Conservation (phyloP, 495 filamentous ascomycete species). For the Aspergillus sparsus region DNA sequence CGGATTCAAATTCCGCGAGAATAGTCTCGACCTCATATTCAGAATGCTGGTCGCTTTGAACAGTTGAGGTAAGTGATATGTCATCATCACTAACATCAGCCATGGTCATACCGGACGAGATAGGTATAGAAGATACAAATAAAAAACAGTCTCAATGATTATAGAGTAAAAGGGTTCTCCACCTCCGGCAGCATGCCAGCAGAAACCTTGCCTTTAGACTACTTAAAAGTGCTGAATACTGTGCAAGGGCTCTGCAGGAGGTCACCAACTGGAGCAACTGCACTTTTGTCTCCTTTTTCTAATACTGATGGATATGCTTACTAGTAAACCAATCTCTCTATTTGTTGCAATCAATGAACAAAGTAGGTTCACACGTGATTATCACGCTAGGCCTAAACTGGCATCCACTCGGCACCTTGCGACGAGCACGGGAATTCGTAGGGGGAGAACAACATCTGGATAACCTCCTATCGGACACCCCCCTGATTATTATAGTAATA, state of each 20-base stretch:
- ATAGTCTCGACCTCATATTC: constrained; percentile 50
- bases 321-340: neutral
- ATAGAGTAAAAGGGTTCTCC: no score
- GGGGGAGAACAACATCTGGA: constrained; percentile 31
- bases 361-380: constrained; percentile 26
- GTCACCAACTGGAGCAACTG: neutral
- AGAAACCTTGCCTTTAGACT: neutral
- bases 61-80: constrained; percentile 65
- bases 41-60: constrained; percentile 35
- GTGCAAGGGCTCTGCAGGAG: neutral
- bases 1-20: constrained; percentile 47
- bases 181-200: neutral
- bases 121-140: neutral
- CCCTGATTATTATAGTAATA: constrained; percentile 12
- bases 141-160: neutral
- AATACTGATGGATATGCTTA: neutral
- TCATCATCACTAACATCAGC: constrained; percentile 50
- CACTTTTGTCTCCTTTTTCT: neutral
- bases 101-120: constrained; percentile 14
- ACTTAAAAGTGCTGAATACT: neutral
- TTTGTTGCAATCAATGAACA: neutral
- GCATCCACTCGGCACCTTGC: constrained; percentile 31
- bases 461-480: constrained; percentile 34
- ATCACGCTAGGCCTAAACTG: constrained; percentile 30
- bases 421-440: constrained; percentile 22